Conservation (phyloP, 768 basidiomycete genomes). For the Dacryopinax primogenitus region DNA sequence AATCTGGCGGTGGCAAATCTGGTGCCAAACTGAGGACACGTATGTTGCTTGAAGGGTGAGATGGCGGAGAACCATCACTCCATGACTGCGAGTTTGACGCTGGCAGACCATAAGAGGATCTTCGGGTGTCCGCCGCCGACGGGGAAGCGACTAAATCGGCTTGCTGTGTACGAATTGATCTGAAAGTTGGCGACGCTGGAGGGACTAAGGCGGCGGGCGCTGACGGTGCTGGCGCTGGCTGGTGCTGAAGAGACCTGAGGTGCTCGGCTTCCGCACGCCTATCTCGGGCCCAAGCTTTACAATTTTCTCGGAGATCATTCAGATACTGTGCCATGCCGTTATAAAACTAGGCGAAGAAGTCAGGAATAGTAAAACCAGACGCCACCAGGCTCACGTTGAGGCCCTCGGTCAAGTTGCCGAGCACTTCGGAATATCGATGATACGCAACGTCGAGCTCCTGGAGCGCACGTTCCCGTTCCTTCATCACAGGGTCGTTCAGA, state of each 20-base stretch:
- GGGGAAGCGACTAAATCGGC: background rate
- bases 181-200: background rate
- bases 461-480: conserved; percentile 67
- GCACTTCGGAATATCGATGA: conserved; percentile 77
- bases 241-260: conserved; percentile 22
- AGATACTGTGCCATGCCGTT: conserved; percentile 68
- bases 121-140: background rate
- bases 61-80: background rate
- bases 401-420: conserved; percentile 75
- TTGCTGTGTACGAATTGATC: background rate
- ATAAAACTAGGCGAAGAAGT: conserved; percentile 54
- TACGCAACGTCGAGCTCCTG: conserved; percentile 75
- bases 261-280: conserved; percentile 68
- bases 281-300: conserved; percentile 57
- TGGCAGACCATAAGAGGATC: background rate
- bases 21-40: conserved; percentile 11
- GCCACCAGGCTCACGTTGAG: conserved; percentile 43
- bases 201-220: background rate
- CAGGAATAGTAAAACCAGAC: background rate
- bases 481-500: conserved; percentile 61
- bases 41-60: background rate
- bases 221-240: background rate
- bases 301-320: conserved; percentile 58
- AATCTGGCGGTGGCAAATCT: conserved; percentile 31
- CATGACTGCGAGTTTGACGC: conserved; percentile 10